Conservation (phyloP, 2,329 filamentous ascomycete species). For the Chrysosporium queenslandicum region DNA sequence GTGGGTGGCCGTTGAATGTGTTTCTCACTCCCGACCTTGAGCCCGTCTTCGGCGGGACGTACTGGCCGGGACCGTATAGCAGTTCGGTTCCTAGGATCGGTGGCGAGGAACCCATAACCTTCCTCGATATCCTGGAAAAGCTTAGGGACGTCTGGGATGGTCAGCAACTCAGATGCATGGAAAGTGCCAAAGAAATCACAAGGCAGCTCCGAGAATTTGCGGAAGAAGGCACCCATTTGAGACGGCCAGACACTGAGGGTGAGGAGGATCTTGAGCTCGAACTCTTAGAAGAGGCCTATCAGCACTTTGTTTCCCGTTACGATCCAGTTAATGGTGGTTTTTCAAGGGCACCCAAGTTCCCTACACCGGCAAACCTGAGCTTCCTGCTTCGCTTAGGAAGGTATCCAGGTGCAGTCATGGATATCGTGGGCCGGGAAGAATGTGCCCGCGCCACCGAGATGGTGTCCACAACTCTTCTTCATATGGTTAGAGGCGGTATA, state of each 20-base stretch:
- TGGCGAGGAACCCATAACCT: slow-evolving; percentile 56
- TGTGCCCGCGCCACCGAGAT: slow-evolving; percentile 65
- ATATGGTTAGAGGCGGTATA: slow-evolving; percentile 63
- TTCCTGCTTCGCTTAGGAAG: slow-evolving; percentile 67
- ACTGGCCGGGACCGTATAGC: slow-evolving; percentile 76
- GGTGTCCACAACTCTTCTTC: slow-evolving; percentile 67
- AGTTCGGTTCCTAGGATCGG: slow-evolving; percentile 33
- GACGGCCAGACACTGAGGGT: slow-evolving; percentile 35
- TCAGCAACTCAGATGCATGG: slow-evolving; percentile 70
- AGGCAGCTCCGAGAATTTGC: slow-evolving; percentile 76
- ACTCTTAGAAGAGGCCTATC: slow-evolving; percentile 78
- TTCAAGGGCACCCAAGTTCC: slow-evolving; percentile 70
- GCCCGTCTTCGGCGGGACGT: slow-evolving; percentile 91
- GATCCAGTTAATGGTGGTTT: slow-evolving; percentile 75
- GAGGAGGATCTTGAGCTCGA: slow-evolving; percentile 76
- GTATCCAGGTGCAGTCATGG: slow-evolving; percentile 62
- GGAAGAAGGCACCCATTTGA: slow-evolving; percentile 62
- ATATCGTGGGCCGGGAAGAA: slow-evolving; percentile 79
- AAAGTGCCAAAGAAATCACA: slow-evolving; percentile 74
- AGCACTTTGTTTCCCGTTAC: slow-evolving; percentile 69
- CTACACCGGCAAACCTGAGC: slow-evolving; percentile 72
- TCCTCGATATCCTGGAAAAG: slow-evolving; percentile 73
- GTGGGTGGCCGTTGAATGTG: slow-evolving; percentile 93
- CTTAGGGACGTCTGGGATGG: slow-evolving; percentile 66
- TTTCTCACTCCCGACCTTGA: slow-evolving; percentile 89